phyloP scores from a whole-genome alignment of 2,329 filamentous ascomycete species.

The Cladophialophora exuberans region DNA sequence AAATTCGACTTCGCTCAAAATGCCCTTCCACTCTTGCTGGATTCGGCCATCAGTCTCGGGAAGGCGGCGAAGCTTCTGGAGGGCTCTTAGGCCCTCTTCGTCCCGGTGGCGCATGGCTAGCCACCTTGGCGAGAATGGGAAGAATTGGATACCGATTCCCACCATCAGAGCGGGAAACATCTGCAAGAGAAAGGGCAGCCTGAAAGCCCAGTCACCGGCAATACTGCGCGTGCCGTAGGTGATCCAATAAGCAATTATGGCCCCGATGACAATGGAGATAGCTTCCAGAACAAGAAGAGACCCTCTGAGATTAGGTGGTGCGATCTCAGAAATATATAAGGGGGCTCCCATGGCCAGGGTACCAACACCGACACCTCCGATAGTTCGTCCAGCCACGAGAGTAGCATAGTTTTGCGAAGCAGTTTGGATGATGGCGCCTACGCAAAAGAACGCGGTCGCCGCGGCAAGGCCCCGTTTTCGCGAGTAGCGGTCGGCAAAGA shows the following conservation, averaged over 20 bases:
- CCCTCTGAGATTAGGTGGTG: constrained; percentile 43
- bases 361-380: constrained; percentile 54
- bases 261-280: constrained; percentile 50
- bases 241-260: constrained; percentile 43
- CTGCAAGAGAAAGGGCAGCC: constrained; percentile 50
- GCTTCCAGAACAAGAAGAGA: constrained; percentile 46
- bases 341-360: constrained; percentile 52
- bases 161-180: constrained; percentile 35
- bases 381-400: constrained; percentile 54
- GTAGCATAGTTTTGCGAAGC: constrained; percentile 44
- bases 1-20: neutral
- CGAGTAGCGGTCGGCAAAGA: constrained; percentile 10
- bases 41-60: constrained; percentile 49
- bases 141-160: constrained; percentile 47
- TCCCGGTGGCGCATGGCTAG: constrained; percentile 45
- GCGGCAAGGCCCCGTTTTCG: constrained; percentile 13
- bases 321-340: constrained; percentile 50
- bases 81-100: constrained; percentile 43
- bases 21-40: constrained; percentile 44
- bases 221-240: constrained; percentile 48
- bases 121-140: constrained; percentile 54
- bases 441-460: constrained; percentile 10
- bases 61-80: constrained; percentile 47
- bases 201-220: constrained; percentile 40
- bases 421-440: constrained; percentile 36